Evolutionary conservation across 2,329 filamentous ascomycete species (phyloP), one percentile per base, ranked within the genome.

Genomic region (Ascochyta clinopodiicola): DNA sequence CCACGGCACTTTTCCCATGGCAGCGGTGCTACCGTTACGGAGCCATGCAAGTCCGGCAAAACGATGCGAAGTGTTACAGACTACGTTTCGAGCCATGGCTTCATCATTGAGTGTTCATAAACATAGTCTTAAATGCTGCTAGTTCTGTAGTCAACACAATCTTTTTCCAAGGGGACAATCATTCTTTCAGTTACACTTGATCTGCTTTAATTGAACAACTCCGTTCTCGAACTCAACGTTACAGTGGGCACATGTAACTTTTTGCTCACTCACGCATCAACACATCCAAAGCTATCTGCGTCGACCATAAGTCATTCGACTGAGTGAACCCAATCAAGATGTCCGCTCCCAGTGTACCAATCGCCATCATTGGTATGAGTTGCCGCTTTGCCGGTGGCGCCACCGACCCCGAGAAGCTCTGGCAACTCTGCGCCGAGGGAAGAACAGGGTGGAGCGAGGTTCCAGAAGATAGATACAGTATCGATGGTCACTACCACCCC

Each of bases 341-440:
- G 44, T 31, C 44, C 13, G 21, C 9, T 7, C 36, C 36, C 19
- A 24, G 17, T 24, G 12, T 24, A 13, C 56, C 56, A 6, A 59
- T 57, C 39, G 75, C 73, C 19, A 69, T 77, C 21, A 60, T 77
- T 34, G 75, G 75, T 7, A 58, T 71, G 44, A 68, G 71, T 15
- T 76, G 73, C 56, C 64, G 73, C 34, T 62, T 75, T 21, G 70
- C 74, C 9, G 68, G 57, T 4, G 63, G 66, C 22, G 49, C 34
- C 15, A 64, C 61, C 13, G 39, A 44, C 27, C 70, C 71, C 12
- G 65, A 71, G 19, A 67, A 67, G 8, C 71, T 75, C 24, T 76
- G 74, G 74, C 53, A 72, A 17, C 51, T 77, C n/a, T 58, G 67
- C 12, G 52, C 68, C 19, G 38, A 60, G 0, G 76, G 75, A 1